Conservation (phyloP, 306 rosid species). For the Elaeagnus macrophylla region DNA sequence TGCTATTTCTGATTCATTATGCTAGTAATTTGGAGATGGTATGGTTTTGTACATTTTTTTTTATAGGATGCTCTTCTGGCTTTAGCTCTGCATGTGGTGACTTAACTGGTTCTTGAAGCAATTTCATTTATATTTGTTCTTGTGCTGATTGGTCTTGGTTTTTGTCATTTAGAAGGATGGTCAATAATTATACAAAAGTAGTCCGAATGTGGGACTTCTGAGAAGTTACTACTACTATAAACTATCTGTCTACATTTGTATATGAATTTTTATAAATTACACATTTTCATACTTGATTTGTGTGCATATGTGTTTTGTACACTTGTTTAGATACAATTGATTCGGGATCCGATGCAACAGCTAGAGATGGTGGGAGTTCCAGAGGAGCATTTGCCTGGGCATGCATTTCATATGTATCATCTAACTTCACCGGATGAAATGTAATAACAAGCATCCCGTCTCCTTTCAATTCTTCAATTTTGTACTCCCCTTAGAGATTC, state of each 20-base stretch:
- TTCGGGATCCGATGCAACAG: constrained; percentile 74
- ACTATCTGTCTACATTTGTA: too few species aligned
- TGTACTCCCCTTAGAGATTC: constrained; percentile 2
- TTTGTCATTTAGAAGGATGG: background rate
- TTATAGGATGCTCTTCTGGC: background rate
- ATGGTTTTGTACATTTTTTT: too few species aligned
- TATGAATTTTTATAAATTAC: too few species aligned
- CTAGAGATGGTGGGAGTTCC: constrained; percentile 87
- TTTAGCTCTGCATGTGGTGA: background rate
- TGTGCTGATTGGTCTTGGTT: background rate
- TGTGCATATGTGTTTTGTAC: background rate
- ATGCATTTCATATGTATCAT: constrained; percentile 88
- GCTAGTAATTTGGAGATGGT: background rate
- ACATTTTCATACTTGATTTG: too few species aligned
- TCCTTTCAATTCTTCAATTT: constrained; percentile 1
- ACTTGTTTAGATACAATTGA: constrained; percentile 52
- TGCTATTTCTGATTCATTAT: background rate
- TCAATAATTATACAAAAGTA: too few species aligned
- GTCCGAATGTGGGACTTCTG: too few species aligned
- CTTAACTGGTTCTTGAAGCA: background rate
- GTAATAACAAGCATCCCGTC: constrained; percentile 31
- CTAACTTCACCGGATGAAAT: constrained; percentile 71
- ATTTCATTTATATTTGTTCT: background rate
- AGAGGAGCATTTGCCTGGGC: constrained; percentile 77
- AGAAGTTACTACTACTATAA: too few species aligned